These are phyloP conservation scores for Apiotrichum akiyoshidainum DNA, from an alignment of 1,284 basidiomycete species.

Conservation along the genomic window DNA sequence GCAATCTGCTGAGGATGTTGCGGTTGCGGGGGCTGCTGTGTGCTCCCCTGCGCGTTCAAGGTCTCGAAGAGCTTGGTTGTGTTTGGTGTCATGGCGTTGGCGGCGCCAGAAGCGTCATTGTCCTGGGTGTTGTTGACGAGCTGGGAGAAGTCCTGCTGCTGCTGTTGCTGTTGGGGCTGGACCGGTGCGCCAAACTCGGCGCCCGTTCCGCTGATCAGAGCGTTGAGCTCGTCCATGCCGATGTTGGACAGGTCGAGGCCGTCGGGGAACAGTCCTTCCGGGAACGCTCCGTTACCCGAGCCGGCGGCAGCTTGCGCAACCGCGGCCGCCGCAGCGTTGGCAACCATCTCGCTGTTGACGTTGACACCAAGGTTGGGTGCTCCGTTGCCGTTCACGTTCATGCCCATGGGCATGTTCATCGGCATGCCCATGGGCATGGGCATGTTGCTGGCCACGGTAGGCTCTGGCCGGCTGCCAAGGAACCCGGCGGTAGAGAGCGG, in stretches of 20 bases:
- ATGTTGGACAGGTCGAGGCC: conserved; percentile 16
- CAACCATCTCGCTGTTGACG: conserved; percentile 1
- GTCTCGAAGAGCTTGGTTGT: conserved; percentile 20
- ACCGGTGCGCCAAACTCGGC: conserved; percentile 4
- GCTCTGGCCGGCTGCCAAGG: conserved; percentile 17
- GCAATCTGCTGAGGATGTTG: neutral
- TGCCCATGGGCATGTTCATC: too few species aligned
- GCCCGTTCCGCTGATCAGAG: conserved; percentile 22
- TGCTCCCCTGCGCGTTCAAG: conserved; percentile 3
- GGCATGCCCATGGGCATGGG: too few species aligned
- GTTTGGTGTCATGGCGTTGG: conserved; percentile 21
- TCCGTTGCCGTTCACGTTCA: neutral
- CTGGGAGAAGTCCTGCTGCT: conserved; percentile 4
- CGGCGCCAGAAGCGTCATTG: neutral
- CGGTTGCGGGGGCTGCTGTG: neutral
- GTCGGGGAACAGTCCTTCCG: conserved; percentile 12
- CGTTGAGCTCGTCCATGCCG: conserved; percentile 28
- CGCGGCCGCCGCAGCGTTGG: neutral
- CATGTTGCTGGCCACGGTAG: neutral
- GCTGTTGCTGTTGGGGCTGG: neutral
- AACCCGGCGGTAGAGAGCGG: conserved; percentile 25
- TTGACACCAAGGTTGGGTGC: neutral
- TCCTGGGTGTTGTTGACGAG: neutral
- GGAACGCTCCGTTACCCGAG: neutral
- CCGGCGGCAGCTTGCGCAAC: neutral